phyloP scores from a whole-genome alignment of 108 stramenopile genomes.

The Seminavis robusta region DNA sequence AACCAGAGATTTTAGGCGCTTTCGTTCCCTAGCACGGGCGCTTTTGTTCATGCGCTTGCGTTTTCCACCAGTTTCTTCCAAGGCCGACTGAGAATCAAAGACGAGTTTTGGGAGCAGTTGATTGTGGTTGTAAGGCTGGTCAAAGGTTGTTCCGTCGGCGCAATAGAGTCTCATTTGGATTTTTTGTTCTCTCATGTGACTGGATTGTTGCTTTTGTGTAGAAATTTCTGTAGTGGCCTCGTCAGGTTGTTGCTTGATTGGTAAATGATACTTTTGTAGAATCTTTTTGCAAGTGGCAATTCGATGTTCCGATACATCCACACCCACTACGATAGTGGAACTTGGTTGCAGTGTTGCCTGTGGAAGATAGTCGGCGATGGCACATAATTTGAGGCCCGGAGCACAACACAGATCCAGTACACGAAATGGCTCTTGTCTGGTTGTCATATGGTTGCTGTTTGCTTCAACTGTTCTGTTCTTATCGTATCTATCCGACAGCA shows the following conservation, averaged over 20 bases:
- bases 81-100: conserved; percentile 63
- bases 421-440: conserved; percentile 21
- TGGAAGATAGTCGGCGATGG: conserved; percentile 62
- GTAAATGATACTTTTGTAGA: conserved; percentile 73
- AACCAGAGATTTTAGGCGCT: conserved; percentile 44
- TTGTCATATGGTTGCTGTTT: background rate
- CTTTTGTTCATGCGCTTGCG: conserved; percentile 88
- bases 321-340: conserved; percentile 47
- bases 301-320: conserved; percentile 70
- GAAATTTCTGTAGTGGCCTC: background rate
- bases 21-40: conserved; percentile 67
- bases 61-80: conserved; percentile 54
- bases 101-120: no score
- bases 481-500: conserved; percentile 49
- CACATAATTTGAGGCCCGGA: conserved; percentile 85
- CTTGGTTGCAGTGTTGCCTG: background rate
- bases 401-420: conserved; percentile 90
- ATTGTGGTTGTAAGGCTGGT: conserved; percentile 10
- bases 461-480: background rate
- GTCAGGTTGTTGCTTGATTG: conserved; percentile 12
- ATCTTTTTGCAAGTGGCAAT: conserved; percentile 69
- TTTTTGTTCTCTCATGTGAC: no score
- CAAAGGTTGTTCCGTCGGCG: conserved; percentile 77
- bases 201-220: no score
- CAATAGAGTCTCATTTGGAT: conserved; percentile 50